phyloP scores from a whole-genome alignment of 352 stramenopile species.

The Discostella stelligera region DNA sequence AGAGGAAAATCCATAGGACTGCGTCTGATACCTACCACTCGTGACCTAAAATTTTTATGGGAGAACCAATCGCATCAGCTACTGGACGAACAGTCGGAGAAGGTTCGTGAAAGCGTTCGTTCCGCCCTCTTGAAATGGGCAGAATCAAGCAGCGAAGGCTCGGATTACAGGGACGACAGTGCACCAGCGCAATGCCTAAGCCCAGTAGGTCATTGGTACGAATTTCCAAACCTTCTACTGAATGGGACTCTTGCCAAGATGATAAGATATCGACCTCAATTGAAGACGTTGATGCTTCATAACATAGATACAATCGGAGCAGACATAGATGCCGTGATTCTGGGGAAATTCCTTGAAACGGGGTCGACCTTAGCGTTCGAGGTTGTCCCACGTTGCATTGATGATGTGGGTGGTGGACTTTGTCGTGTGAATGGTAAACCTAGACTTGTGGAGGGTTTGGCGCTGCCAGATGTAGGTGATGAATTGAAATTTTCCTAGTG shows the following conservation, averaged over 20 bases:
- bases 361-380: slow-evolving; percentile 54
- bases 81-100: slow-evolving; percentile 66
- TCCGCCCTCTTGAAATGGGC: slow-evolving; percentile 57
- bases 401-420: slow-evolving; percentile 65
- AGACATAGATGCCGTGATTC: slow-evolving; percentile 54
- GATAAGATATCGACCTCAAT: slow-evolving; percentile 53
- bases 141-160: slow-evolving; percentile 52
- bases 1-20: slow-evolving; percentile 60
- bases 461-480: slow-evolving; percentile 58
- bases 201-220: slow-evolving; percentile 68
- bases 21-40: slow-evolving; percentile 53
- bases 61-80: slow-evolving; percentile 57
- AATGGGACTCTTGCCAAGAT: slow-evolving; percentile 61
- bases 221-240: slow-evolving; percentile 64
- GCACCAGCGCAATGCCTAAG: slow-evolving; percentile 59
- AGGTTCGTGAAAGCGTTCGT: slow-evolving; percentile 54
- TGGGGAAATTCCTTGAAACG: slow-evolving; percentile 57
- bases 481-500: slow-evolving; percentile 62
- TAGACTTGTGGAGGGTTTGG: slow-evolving; percentile 52
- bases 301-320: slow-evolving; percentile 73
- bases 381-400: slow-evolving; percentile 63
- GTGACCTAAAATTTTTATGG: slow-evolving; percentile 64
- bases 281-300: slow-evolving; percentile 69
- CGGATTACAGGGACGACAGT: slow-evolving; percentile 63
- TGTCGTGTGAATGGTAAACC: slow-evolving; percentile 59